Evolutionary conservation across 2,329 filamentous ascomycete genomes (phyloP).

Genomic region (Cylindrodendrum hubeiense): DNA sequence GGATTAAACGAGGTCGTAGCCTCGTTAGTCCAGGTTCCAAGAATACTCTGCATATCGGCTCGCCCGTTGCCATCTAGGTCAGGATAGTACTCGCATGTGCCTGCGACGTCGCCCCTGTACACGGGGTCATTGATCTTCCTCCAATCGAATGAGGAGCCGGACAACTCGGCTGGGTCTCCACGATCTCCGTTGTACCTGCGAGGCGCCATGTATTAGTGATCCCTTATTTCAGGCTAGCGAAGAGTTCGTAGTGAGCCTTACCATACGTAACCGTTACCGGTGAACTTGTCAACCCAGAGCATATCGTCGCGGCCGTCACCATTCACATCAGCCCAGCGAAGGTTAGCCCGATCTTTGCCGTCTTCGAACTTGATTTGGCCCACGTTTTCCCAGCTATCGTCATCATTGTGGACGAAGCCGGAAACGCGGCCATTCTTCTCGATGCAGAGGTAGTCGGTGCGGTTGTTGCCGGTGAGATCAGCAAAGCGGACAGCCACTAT

Average conservation of each 20-base stretch:
- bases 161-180: neutral
- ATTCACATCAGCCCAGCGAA: conserved; percentile 53
- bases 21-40: conserved; percentile 12
- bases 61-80: conserved; percentile 18
- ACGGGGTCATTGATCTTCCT: neutral
- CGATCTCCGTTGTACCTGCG: conserved; percentile 1
- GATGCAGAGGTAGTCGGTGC: conserved; percentile 49
- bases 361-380: conserved; percentile 45
- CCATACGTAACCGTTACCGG: conserved; percentile 39
- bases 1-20: no score
- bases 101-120: neutral
- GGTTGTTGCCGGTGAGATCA: conserved; percentile 45
- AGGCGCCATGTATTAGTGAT: no score
- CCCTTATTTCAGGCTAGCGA: no score
- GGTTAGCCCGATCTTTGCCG: conserved; percentile 49
- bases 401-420: conserved; percentile 39
- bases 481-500: conserved; percentile 42
- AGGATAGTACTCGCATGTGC: conserved; percentile 14
- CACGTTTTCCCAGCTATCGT: conserved; percentile 32
- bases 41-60: conserved; percentile 17
- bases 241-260: no score
- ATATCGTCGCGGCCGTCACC: conserved; percentile 51
- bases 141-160: neutral
- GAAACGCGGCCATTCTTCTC: conserved; percentile 40
- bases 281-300: conserved; percentile 50